Percentiles rank a stretch among this genome's conserved stretches.
Evolutionary conservation across 1,139 yeast genomes (phyloP).

Genomic region (Zygoascus sp.): DNA sequence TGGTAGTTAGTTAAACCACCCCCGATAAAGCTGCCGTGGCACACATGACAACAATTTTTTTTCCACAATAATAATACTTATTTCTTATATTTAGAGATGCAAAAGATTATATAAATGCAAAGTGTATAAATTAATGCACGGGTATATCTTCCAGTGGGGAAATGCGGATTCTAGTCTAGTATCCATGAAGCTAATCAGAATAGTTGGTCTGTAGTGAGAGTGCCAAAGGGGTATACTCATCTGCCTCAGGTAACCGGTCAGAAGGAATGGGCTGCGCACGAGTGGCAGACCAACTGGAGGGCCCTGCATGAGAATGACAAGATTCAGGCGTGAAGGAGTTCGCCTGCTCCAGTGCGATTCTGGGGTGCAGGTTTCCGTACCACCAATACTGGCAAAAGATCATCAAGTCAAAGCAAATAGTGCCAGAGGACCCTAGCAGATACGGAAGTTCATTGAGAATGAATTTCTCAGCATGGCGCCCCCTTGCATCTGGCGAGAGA

Average conservation of each 20-base stretch:
- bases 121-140: no score
- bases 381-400: slow-evolving; percentile 61
- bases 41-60: no score
- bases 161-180: no score
- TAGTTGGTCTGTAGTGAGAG: slow-evolving; percentile 19
- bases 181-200: background rate
- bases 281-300: slow-evolving; percentile 1
- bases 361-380: slow-evolving; percentile 30
- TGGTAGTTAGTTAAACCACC: no score
- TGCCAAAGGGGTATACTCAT: slow-evolving; percentile 20
- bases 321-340: background rate
- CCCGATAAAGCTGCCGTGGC: no score
- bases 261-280: slow-evolving; percentile 4
- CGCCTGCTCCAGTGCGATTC: slow-evolving; percentile 6
- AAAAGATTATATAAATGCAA: no score
- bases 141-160: no score
- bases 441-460: slow-evolving; percentile 72
- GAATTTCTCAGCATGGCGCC: slow-evolving; percentile 44
- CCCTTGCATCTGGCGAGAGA: slow-evolving; percentile 39
- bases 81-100: no score
- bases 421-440: slow-evolving; percentile 81
- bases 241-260: slow-evolving; percentile 3
- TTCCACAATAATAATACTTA: no score
- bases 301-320: background rate
- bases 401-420: slow-evolving; percentile 68